Percentiles rank a stretch among this genome's conserved stretches.
Evolutionary conservation across 306 rosid genomes (phyloP).

Genomic region (Castanea sativa): DNA sequence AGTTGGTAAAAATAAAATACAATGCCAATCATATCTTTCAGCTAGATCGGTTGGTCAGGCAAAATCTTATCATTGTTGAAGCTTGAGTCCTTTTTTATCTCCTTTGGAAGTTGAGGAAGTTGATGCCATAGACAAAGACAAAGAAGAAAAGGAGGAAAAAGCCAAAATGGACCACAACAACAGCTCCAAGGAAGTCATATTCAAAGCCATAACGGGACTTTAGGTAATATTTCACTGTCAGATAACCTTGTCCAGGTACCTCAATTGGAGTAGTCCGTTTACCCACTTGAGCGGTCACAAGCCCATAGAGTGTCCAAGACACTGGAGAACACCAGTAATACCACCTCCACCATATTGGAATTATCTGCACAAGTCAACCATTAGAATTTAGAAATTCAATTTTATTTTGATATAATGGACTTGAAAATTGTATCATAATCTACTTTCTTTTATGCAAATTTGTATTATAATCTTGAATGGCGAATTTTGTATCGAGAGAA

Average conservation of each 20-base stretch:
- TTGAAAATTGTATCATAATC: background rate
- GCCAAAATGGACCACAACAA: slow-evolving; percentile 40
- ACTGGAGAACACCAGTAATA: slow-evolving; percentile 48
- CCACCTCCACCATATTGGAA: slow-evolving; percentile 70
- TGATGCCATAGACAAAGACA: slow-evolving; percentile 49
- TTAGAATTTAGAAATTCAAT: background rate
- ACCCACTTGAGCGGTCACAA: slow-evolving; percentile 52
- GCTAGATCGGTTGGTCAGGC: too few species aligned
- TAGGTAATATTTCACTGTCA: slow-evolving; percentile 37
- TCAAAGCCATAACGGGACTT: slow-evolving; percentile 28
- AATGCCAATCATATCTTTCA: background rate
- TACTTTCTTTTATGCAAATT: too few species aligned
- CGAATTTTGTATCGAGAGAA: background rate
- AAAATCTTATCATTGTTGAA: background rate
- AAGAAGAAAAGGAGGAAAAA: slow-evolving; percentile 35
- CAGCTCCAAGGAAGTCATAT: slow-evolving; percentile 42
- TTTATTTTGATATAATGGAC: background rate
- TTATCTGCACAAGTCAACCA: slow-evolving; percentile 35
- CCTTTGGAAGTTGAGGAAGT: slow-evolving; percentile 47
- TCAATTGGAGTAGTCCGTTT: slow-evolving; percentile 23
- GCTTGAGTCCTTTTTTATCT: slow-evolving; percentile 14
- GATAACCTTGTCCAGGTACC: slow-evolving; percentile 28
- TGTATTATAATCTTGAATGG: background rate
- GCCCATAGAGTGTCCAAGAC: slow-evolving; percentile 54
- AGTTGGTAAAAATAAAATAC: background rate